phyloP scores from a whole-genome alignment of 345 rosid species.

The Populus davidiana region DNA sequence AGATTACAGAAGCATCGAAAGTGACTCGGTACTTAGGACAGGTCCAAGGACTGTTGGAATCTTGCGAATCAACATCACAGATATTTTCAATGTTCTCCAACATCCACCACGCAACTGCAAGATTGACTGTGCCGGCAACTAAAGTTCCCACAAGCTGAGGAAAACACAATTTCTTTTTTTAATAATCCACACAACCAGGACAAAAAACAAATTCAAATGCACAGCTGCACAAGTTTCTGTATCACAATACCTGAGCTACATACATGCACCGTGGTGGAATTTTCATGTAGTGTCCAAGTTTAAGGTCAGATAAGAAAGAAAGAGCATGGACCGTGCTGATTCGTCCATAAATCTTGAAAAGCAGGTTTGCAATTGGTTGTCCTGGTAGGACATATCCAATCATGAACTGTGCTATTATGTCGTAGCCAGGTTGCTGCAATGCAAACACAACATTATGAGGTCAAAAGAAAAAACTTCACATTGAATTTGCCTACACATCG shows the following conservation, averaged over 20 bases:
- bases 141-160: conserved; percentile 77
- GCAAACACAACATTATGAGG: background rate
- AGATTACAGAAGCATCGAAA: conserved; percentile 91
- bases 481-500: background rate
- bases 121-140: conserved; percentile 71
- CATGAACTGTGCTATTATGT: conserved; percentile 95
- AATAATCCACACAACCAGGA: background rate
- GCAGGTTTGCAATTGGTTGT: conserved; percentile 86
- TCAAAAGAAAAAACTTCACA: background rate
- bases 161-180: background rate
- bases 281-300: conserved; percentile 98
- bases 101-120: conserved; percentile 99
- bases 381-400: conserved; percentile 89
- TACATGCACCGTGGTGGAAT: conserved; percentile 99
- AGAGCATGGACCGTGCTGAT: conserved; percentile 95
- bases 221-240: background rate
- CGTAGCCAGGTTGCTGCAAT: conserved; percentile 98
- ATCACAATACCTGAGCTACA: conserved; percentile 67
- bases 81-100: conserved; percentile 77
- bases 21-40: conserved; percentile 98
- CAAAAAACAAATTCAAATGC: background rate
- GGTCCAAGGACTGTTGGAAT: conserved; percentile 97
- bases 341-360: conserved; percentile 95
- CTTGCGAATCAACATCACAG: conserved; percentile 61
- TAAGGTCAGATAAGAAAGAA: conserved; percentile 94